Conservation (phyloP, 805 yeast species). For the Saccharomyces kudriavzevii region DNA sequence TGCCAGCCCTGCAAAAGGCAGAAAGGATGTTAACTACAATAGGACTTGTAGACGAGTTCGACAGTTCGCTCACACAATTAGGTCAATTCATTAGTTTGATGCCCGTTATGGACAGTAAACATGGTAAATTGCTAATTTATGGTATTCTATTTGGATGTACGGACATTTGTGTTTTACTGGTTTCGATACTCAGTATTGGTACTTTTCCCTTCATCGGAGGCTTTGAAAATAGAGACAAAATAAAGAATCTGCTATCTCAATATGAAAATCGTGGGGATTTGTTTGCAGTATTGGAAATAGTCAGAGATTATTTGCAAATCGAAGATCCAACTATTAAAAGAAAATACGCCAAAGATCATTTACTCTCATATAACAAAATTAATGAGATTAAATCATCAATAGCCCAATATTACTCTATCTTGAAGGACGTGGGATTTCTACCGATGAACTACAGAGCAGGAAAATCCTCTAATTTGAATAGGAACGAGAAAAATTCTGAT, state of each 20-base stretch:
- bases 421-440: conserved; percentile 72
- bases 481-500: conserved; percentile 42
- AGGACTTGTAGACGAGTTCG: conserved; percentile 55
- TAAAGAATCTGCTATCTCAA: conserved; percentile 37
- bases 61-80: conserved; percentile 52
- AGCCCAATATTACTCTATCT: conserved; percentile 57
- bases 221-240: conserved; percentile 54
- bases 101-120: conserved; percentile 75
- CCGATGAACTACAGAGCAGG: conserved; percentile 42
- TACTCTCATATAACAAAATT: conserved; percentile 53
- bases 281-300: conserved; percentile 56
- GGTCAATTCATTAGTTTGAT: conserved; percentile 74
- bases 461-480: conserved; percentile 35
- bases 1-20: conserved; percentile 32
- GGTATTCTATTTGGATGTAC: conserved; percentile 80
- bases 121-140: conserved; percentile 72
- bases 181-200: conserved; percentile 66
- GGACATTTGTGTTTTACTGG: conserved; percentile 69
- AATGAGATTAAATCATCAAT: conserved; percentile 66
- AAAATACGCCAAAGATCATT: conserved; percentile 48
- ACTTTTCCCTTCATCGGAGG: conserved; percentile 57
- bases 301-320: conserved; percentile 40
- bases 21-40: conserved; percentile 48
- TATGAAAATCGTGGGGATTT: conserved; percentile 56
- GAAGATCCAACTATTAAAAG: conserved; percentile 24